Conservation (phyloP, 495 filamentous ascomycete genomes). For the Aspergillus affinis region DNA sequence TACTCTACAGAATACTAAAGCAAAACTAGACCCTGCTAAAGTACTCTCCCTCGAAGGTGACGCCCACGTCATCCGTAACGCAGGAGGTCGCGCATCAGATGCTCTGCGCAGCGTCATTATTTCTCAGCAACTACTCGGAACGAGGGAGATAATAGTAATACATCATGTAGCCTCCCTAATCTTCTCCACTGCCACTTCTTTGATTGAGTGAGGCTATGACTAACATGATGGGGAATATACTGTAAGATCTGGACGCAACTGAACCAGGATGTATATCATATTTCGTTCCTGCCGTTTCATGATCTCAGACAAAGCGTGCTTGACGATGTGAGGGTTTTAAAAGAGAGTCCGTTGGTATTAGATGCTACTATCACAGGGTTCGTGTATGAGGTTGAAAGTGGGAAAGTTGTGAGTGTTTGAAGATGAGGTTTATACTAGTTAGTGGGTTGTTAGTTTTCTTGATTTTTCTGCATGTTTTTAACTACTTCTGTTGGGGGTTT, state of each 20-base stretch:
- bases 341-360: conserved; percentile 56
- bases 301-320: conserved; percentile 63
- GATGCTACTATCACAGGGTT: conserved; percentile 67
- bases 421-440: no score
- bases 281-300: conserved; percentile 63
- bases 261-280: conserved; percentile 45
- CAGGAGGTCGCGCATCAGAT: conserved; percentile 64
- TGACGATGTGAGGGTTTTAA: conserved; percentile 66
- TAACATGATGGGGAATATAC: no score
- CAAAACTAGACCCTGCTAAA: conserved; percentile 52
- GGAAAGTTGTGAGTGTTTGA: conserved; percentile 60
- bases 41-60: conserved; percentile 79
- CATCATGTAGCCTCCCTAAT: conserved; percentile 66
- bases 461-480: no score
- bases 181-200: no score
- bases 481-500: no score
- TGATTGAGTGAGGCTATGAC: no score
- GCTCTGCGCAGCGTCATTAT: conserved; percentile 75
- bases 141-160: conserved; percentile 69
- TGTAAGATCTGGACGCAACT: no score
- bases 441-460: no score
- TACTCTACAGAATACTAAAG: background rate
- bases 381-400: conserved; percentile 79
- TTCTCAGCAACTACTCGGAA: conserved; percentile 80
- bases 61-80: conserved; percentile 81